Conservation (phyloP, 768 basidiomycete genomes). For the Coprinopsis strossmayeri region DNA sequence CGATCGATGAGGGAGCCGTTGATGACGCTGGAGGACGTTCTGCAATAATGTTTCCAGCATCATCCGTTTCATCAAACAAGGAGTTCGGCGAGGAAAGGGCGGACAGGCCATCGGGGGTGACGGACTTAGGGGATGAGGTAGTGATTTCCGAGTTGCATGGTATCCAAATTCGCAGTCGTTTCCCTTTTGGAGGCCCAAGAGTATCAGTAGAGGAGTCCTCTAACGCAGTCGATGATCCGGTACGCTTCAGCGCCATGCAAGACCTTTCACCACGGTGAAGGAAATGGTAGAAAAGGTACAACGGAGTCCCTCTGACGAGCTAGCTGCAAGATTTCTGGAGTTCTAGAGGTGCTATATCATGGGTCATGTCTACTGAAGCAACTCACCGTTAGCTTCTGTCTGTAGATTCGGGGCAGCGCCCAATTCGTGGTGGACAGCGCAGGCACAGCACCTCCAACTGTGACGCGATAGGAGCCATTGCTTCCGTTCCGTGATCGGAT, state of each 20-base stretch:
- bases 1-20: constrained; percentile 44
- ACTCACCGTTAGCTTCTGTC: too few relatives aligned
- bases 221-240: neutral
- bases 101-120: constrained; percentile 8
- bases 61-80: constrained; percentile 2
- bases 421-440: too few relatives aligned
- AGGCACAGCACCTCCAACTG: too few relatives aligned
- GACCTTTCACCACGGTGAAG: too few relatives aligned
- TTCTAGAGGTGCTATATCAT: too few relatives aligned
- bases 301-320: neutral
- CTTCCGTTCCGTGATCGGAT: neutral
- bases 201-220: neutral
- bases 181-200: constrained; percentile 1
- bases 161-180: constrained; percentile 12
- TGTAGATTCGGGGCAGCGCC: too few relatives aligned
- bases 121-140: neutral
- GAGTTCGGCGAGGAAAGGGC: constrained; percentile 9
- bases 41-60: neutral
- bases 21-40: neutral
- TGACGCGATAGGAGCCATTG: neutral
- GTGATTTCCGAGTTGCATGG: neutral
- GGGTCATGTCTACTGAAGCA: too few relatives aligned
- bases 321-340: neutral
- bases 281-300: too few relatives aligned
- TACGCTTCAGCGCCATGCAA: constrained; percentile 1